Base-by-base conservation (phyloP, 2,329 filamentous ascomycete species). In the Daldinia sp. region DNA sequence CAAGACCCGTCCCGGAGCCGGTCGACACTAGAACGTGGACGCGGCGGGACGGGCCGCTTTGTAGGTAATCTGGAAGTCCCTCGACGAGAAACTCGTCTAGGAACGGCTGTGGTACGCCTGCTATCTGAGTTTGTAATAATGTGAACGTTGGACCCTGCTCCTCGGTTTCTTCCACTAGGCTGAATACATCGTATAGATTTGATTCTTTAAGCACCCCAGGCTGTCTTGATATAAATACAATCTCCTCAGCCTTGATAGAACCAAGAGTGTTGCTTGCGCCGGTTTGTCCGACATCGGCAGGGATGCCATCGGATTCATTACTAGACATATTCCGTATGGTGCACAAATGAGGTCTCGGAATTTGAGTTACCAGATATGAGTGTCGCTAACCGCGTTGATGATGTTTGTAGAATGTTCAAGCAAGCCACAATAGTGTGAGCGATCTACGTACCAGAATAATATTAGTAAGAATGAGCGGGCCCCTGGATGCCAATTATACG, bases 1-100 rank as follows among this genome's bases (percentile, higher is more conserved):
- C 87, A 11, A 80, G 79, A 1, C 86, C 83, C 1, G 83, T 84
- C 11, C 91, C 91, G 0, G 91, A 91, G 17, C 80, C 79, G 0
- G 84, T 87, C 1, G 90, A 93, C 15, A 93, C 81, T 19, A 94
- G 74, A 15, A 93, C 80, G 69, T 91, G 83, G n/a, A 89, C 74
- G 10, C 76, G 63, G n/a, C 70, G 73, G 19, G 53, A 63, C 9
- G 54, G 39, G 1, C 65, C 57, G 13, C 67, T 63, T 30, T 63
- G 62, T 15, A 75, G 73, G 61, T 84, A 75, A 1, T 68, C 48
- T 0, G 84, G 84, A 5, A 81, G 60, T 3, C 68, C 67, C 3
- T 61, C 52, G 11, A 83, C 66, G 21, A 80, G 65, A 58, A 80
- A 77, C 4, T 69, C 69, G 13, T 75, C 70, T 4, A 81, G 70